These are phyloP conservation scores for Diaporthe citri DNA, from an alignment of 2,329 filamentous ascomycete genomes.

Conservation along the genomic window DNA sequence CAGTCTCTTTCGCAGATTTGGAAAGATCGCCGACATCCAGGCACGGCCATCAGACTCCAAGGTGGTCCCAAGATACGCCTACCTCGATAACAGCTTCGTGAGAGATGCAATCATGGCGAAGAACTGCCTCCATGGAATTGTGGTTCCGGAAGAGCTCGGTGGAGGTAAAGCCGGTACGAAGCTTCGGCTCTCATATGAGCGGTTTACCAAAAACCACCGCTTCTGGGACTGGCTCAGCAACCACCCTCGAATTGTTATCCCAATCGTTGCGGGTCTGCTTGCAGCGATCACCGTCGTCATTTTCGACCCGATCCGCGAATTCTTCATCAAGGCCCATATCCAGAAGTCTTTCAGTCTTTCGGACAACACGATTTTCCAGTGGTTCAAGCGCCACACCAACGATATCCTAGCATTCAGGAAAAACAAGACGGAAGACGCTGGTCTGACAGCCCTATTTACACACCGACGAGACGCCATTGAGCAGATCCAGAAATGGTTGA, in stretches of 20 bases:
- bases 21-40: constrained; percentile 88
- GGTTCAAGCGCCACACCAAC: constrained; percentile 81
- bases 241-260: constrained; percentile 91
- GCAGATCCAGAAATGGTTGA: constrained; percentile 85
- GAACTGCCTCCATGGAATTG: constrained; percentile 91
- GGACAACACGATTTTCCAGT: constrained; percentile 80
- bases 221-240: constrained; percentile 88
- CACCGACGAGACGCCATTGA: constrained; percentile 86
- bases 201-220: constrained; percentile 80
- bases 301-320: constrained; percentile 94
- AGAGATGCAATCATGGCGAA: constrained; percentile 88
- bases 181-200: constrained; percentile 86
- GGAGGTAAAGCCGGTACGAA: constrained; percentile 82
- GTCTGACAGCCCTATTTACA: constrained; percentile 86
- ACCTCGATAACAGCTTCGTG: constrained; percentile 79
- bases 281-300: constrained; percentile 87
- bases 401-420: constrained; percentile 73
- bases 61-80: constrained; percentile 82
- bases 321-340: constrained; percentile 91
- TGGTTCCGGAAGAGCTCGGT: constrained; percentile 75
- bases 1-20: constrained; percentile 88
- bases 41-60: constrained; percentile 90
- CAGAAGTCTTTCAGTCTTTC: constrained; percentile 81
- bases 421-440: constrained; percentile 72
- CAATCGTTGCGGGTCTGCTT: constrained; percentile 82